A percentile compares a stretch with the other conserved stretches of the same genome.
Evolutionary conservation across 1,284 basidiomycete genomes (phyloP).

Genomic region (Malassezia arunalokei): DNA sequence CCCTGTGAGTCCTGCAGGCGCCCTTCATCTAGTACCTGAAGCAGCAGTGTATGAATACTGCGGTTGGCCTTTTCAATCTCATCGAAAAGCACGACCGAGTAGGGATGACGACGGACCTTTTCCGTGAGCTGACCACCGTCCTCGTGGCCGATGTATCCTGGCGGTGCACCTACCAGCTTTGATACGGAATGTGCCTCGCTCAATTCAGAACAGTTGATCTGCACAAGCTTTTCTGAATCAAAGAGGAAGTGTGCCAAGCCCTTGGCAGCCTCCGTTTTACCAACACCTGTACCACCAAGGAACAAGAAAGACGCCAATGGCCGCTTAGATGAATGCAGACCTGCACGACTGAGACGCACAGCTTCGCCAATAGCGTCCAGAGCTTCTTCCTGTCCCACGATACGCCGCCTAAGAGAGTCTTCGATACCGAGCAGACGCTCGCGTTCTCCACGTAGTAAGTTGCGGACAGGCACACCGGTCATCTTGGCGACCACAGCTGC

Average conservation of each 20-base stretch:
- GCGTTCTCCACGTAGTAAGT: conserved; percentile 72
- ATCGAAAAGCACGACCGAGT: conserved; percentile 43
- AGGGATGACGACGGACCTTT: conserved; percentile 20
- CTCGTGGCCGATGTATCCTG: conserved; percentile 51
- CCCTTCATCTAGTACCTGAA: conserved; percentile 87
- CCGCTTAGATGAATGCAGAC: conserved; percentile 69
- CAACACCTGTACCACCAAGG: conserved; percentile 71
- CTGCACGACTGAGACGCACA: conserved; percentile 77
- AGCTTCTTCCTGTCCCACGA: conserved; percentile 79
- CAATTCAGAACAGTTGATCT: conserved; percentile 50
- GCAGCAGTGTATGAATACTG: conserved; percentile 57
- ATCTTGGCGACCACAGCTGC: conserved; percentile 68
- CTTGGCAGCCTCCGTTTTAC: conserved; percentile 76
- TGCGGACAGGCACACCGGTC: conserved; percentile 82
- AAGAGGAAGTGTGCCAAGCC: conserved; percentile 73
- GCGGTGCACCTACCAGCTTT: conserved; percentile 74
- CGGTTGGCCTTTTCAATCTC: conserved; percentile 28
- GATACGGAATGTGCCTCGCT: conserved; percentile 82
- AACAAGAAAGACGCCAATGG: conserved; percentile 86
- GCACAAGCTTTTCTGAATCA: conserved; percentile 68
- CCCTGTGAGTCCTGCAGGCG: conserved; percentile 60
- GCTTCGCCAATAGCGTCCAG: conserved; percentile 70
- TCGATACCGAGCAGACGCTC: conserved; percentile 86
- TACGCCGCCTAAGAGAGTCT: conserved; percentile 58
- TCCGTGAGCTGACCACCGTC: conserved; percentile 39